These are phyloP conservation scores for Priceomyces carsonii DNA, from an alignment of 805 yeast species.

Conservation along the genomic window DNA sequence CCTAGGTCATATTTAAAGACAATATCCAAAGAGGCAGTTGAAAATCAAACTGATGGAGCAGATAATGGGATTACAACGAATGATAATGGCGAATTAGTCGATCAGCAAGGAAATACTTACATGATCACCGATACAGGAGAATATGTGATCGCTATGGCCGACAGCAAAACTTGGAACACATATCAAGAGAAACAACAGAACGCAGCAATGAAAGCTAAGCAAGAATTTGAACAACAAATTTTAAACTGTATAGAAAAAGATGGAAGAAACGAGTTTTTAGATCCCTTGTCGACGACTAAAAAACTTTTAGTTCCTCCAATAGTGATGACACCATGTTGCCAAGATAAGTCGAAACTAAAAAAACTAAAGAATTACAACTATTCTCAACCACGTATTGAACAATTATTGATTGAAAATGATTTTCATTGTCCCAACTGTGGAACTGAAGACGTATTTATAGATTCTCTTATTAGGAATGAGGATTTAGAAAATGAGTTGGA, in stretches of 20 bases:
- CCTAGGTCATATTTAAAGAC: constrained; percentile 90
- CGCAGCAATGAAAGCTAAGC: constrained; percentile 48
- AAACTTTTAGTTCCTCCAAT: constrained; percentile 66
- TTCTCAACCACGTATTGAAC: constrained; percentile 38
- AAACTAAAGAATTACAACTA: constrained; percentile 46
- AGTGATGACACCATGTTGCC: constrained; percentile 82
- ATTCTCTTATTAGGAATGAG: constrained; percentile 62
- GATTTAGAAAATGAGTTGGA: constrained; percentile 58
- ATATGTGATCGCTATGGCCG: constrained; percentile 95
- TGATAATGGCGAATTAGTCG: constrained; percentile 46
- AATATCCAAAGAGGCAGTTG: constrained; percentile 70
- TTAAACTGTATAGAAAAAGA: constrained; percentile 32
- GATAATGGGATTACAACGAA: constrained; percentile 33
- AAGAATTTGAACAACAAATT: constrained; percentile 49
- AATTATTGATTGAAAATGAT: constrained; percentile 70
- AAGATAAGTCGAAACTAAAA: constrained; percentile 53
- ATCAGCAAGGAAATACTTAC: constrained; percentile 54
- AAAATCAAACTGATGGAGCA: constrained; percentile 28
- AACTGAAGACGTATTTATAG: constrained; percentile 71
- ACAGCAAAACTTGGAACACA: constrained; percentile 83
- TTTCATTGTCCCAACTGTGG: constrained; percentile 90
- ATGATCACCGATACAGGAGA: constrained; percentile 94
- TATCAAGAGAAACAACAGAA: constrained; percentile 70
- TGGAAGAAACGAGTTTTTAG: constrained; percentile 48
- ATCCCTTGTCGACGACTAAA: constrained; percentile 59